Evolutionary conservation across 1,284 basidiomycete genomes (phyloP).

Genomic region (Spongiforma sp.): DNA sequence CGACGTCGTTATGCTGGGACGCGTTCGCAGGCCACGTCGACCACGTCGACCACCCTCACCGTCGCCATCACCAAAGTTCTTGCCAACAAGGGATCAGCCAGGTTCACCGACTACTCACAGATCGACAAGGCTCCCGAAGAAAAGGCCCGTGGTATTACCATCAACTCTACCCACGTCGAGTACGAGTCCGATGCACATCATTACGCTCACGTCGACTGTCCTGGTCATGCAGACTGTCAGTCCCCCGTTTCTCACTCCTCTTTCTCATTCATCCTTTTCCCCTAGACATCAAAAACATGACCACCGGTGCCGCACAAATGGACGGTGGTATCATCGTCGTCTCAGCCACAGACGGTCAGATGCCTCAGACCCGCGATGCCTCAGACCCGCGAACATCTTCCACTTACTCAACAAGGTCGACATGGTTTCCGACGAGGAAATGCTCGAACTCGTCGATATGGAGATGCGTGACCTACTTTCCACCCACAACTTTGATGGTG

Average conservation of each 20-base stretch:
- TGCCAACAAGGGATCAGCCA: slow-evolving; percentile 81
- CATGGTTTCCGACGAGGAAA: slow-evolving; percentile 95
- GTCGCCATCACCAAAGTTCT: slow-evolving; percentile 99
- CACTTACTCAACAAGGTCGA: slow-evolving; percentile 99
- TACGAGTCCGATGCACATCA: slow-evolving; percentile 94
- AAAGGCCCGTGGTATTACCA: slow-evolving; percentile 99
- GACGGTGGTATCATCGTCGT: slow-evolving; percentile 98
- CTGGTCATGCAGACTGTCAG: slow-evolving; percentile 89
- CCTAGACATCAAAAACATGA: slow-evolving; percentile 97
- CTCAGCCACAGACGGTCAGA: slow-evolving; percentile 98
- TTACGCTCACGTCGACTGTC: slow-evolving; percentile 99
- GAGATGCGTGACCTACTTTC: slow-evolving; percentile 99
- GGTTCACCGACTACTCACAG: slow-evolving; percentile 96
- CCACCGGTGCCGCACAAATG: slow-evolving; percentile 99
- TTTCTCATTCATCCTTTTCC: slow-evolving; percentile 7
- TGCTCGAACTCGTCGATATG: slow-evolving; percentile 99
- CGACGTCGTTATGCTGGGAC: slow-evolving; percentile 75
- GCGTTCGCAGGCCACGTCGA: slow-evolving; percentile 79
- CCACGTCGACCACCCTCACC: slow-evolving; percentile 97
- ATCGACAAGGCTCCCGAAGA: slow-evolving; percentile 99
- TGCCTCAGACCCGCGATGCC: slow-evolving; percentile 99
- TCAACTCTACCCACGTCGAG: slow-evolving; percentile 95
- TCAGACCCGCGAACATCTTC: slow-evolving; percentile 97
- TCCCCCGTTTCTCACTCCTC: neutral
- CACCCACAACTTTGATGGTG: slow-evolving; percentile 95